Percentiles rank a stretch among this genome's conserved stretches.
These are phyloP conservation scores for Malania oleifera DNA, from an alignment of 164 flowering plant genomes.

Conservation along the genomic window DNA sequence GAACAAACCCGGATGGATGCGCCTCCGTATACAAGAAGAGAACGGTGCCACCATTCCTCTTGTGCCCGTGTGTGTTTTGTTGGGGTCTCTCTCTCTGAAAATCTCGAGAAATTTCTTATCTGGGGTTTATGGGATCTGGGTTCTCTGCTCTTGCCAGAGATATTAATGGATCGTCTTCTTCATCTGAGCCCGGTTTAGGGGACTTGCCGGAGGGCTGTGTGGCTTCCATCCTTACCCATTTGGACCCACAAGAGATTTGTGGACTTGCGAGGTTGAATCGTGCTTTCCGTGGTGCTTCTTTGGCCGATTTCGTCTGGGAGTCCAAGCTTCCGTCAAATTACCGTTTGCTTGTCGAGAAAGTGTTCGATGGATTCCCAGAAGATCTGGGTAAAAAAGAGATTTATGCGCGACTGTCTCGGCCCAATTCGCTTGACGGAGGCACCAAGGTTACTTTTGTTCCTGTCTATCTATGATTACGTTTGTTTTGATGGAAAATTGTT, in stretches of 20 bases:
- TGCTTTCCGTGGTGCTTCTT: constrained; percentile 72
- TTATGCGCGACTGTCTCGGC: constrained; percentile 46
- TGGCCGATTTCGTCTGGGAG: constrained; percentile 91
- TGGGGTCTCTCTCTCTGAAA: not conserved
- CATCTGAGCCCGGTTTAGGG: constrained; percentile 39
- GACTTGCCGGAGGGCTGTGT: constrained; percentile 87
- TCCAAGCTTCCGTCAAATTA: constrained; percentile 75
- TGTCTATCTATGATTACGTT: not conserved
- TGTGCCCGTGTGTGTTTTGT: no score
- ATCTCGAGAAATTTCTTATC: not conserved
- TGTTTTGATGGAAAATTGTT: not conserved
- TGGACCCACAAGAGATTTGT: constrained; percentile 75
- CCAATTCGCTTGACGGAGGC: constrained; percentile 44
- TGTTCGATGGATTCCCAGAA: constrained; percentile 28
- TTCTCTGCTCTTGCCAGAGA: constrained; percentile 19
- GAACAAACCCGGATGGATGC: no score
- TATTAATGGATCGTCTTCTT: not conserved
- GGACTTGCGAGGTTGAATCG: constrained; percentile 55
- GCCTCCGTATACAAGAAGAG: no score
- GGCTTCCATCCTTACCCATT: constrained; percentile 45
- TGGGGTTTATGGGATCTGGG: constrained; percentile 39
- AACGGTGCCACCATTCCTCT: not conserved
- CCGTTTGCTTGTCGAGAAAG: constrained; percentile 26
- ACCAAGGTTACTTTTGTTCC: constrained; percentile 46
- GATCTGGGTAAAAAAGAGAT: constrained; percentile 51